phyloP scores from a whole-genome alignment of 169 alveolate genomes.

The Eimeria tenella region DNA sequence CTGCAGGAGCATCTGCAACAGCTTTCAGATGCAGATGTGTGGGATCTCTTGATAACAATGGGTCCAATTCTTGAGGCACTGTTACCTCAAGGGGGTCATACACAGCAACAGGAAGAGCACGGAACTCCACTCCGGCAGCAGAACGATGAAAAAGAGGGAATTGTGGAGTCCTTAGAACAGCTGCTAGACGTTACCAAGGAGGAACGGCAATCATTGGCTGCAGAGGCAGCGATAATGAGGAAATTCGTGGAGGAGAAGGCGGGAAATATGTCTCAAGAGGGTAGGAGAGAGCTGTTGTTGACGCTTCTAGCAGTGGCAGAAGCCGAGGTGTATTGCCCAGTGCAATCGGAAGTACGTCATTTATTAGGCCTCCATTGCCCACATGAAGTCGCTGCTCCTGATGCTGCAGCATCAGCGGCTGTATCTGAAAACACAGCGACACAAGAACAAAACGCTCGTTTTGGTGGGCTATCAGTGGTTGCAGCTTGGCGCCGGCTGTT shows the following conservation, averaged over 20 bases:
- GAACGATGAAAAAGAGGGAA: neutral
- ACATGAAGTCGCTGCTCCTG: neutral
- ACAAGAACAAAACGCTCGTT: neutral
- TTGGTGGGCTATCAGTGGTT: conserved; percentile 44
- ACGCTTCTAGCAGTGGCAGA: conserved; percentile 70
- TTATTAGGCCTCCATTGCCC: conserved; percentile 7
- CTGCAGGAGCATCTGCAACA: conserved; percentile 12
- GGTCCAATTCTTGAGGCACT: conserved; percentile 53
- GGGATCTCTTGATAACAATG: conserved; percentile 32
- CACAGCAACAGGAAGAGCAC: neutral
- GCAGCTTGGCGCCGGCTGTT: conserved; percentile 65
- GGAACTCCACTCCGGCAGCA: neutral
- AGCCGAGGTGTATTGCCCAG: conserved; percentile 52
- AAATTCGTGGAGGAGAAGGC: conserved; percentile 43
- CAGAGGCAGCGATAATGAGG: conserved; percentile 39
- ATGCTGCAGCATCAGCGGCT: conserved; percentile 14
- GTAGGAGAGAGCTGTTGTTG: conserved; percentile 39
- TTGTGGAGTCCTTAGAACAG: neutral
- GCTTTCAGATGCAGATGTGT: neutral
- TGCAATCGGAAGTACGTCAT: conserved; percentile 38
- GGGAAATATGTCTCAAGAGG: neutral
- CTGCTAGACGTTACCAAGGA: neutral
- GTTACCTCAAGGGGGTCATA: conserved; percentile 17
- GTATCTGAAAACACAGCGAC: neutral
- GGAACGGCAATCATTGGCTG: conserved; percentile 38